Conservation (phyloP, 306 rosid genomes). For the Medicago ruthenica region DNA sequence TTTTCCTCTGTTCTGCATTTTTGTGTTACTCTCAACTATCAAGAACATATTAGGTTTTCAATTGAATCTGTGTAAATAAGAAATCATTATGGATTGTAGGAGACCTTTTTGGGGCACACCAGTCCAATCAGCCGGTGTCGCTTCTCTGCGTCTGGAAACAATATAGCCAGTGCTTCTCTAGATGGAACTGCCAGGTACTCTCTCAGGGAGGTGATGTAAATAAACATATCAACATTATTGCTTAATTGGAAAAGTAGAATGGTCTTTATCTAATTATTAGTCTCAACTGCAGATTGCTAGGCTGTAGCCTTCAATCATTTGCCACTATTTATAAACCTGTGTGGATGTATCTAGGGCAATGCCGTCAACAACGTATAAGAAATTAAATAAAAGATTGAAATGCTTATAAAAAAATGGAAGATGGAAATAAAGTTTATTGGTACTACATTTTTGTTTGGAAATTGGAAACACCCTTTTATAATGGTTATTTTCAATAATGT, state of each 20-base stretch:
- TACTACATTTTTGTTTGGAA: conserved; percentile 20
- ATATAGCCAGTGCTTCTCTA: conserved; percentile 94
- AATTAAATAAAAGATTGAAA: background rate
- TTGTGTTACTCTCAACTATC: conserved; percentile 2
- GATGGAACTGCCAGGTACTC: conserved; percentile 95
- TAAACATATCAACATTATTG: conserved; percentile 9
- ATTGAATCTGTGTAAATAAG: conserved; percentile 47
- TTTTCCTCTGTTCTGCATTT: background rate
- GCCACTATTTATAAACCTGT: conserved; percentile 20
- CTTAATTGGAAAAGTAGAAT: conserved; percentile 6
- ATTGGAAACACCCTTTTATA: conserved; percentile 20
- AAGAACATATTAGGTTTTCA: conserved; percentile 38
- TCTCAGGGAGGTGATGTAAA: conserved; percentile 23
- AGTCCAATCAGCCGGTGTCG: conserved; percentile 91
- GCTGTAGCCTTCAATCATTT: conserved; percentile 35
- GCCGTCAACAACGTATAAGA: conserved; percentile 2
- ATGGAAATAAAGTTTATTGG: conserved; percentile 19
- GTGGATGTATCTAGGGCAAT: conserved; percentile 12
- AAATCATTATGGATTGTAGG: conserved; percentile 62
- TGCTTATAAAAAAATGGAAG: background rate
- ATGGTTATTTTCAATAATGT: conserved; percentile 20
- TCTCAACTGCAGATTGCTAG: conserved; percentile 33
- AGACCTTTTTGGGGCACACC: conserved; percentile 96
- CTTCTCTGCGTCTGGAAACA: conserved; percentile 92
- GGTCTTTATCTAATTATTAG: conserved; percentile 7